Percentiles rank a stretch among this genome's conserved stretches.
Conservation (phyloP, 257 asterid species). For the Penstemon barbatus region DNA sequence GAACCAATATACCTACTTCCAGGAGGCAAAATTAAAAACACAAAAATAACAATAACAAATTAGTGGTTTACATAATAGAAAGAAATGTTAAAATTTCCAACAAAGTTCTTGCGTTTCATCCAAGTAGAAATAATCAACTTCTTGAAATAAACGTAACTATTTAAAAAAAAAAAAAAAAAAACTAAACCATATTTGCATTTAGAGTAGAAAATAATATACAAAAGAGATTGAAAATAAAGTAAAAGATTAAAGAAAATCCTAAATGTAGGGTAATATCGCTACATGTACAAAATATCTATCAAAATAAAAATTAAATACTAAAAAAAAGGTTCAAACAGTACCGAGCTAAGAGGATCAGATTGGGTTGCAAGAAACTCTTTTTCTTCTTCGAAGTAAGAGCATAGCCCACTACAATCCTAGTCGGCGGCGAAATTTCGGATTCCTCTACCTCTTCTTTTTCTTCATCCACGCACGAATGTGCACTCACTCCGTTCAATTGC, state of each 20-base stretch:
- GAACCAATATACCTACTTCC: constrained; percentile 26
- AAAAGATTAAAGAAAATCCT: too few relatives aligned
- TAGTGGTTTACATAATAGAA: too few relatives aligned
- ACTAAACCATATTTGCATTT: neutral
- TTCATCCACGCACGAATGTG: constrained; percentile 30
- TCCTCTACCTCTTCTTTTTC: constrained; percentile 29
- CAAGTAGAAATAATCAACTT: too few relatives aligned
- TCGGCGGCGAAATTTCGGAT: constrained; percentile 27
- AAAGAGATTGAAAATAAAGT: too few relatives aligned
- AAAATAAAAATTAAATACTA: too few relatives aligned
- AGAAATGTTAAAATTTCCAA: too few relatives aligned
- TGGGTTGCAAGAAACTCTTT: constrained; percentile 68
- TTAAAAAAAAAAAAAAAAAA: neutral
- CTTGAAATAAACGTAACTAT: too few relatives aligned
- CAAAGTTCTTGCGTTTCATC: too few relatives aligned
- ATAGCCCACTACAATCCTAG: constrained; percentile 56
- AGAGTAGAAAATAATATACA: too few relatives aligned
- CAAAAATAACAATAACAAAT: neutral
- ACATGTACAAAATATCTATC: too few relatives aligned
- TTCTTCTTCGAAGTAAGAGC: constrained; percentile 70
- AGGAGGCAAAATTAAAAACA: constrained; percentile 9
- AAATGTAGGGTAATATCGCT: too few relatives aligned
- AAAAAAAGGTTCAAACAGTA: constrained; percentile 19
- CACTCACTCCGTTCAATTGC: constrained; percentile 35
- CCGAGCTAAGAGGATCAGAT: constrained; percentile 61